A percentile compares a stretch with the other conserved stretches of the same genome.
Conservation (phyloP, 169 alveolate genomes). For the Plasmodium chabaudi region DNA sequence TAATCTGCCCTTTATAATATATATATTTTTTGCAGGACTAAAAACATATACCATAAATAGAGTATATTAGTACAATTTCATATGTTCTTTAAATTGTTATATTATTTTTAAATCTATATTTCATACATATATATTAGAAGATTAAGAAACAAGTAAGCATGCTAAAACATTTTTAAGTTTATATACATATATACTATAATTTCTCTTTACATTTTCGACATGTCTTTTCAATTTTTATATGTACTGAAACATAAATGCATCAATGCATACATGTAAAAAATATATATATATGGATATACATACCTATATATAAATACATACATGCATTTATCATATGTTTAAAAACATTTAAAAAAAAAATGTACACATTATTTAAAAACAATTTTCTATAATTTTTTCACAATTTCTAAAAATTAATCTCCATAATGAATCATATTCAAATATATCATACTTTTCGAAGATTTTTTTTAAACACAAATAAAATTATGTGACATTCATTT, state of each 20-base stretch:
- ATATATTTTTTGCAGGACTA: background rate
- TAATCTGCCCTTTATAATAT: conserved; percentile 1
- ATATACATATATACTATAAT: conserved; percentile 1
- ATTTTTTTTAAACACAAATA: conserved; percentile 22
- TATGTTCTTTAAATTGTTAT: conserved; percentile 58
- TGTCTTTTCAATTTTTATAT: conserved; percentile 13
- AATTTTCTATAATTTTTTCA: conserved; percentile 35
- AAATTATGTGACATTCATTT: background rate
- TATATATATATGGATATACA: conserved; percentile 28
- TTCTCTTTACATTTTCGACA: conserved; percentile 24
- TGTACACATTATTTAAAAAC: conserved; percentile 28
- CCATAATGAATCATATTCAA: conserved; percentile 51
- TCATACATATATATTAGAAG: conserved; percentile 13
- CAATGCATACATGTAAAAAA: conserved; percentile 3
- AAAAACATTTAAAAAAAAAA: conserved; percentile 33
- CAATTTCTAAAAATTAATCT: conserved; percentile 24
- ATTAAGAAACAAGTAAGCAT: conserved; percentile 28
- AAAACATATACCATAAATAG: background rate
- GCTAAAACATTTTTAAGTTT: conserved; percentile 21
- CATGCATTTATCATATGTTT: conserved; percentile 35
- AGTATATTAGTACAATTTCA: background rate
- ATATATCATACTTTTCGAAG: conserved; percentile 45
- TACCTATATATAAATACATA: conserved; percentile 24
- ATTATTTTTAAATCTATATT: conserved; percentile 21
- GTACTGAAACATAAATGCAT: conserved; percentile 49